A percentile compares a stretch with the other conserved stretches of the same genome.
Conservation (phyloP, 208 protist genomes). For the Polymyxa betae region DNA sequence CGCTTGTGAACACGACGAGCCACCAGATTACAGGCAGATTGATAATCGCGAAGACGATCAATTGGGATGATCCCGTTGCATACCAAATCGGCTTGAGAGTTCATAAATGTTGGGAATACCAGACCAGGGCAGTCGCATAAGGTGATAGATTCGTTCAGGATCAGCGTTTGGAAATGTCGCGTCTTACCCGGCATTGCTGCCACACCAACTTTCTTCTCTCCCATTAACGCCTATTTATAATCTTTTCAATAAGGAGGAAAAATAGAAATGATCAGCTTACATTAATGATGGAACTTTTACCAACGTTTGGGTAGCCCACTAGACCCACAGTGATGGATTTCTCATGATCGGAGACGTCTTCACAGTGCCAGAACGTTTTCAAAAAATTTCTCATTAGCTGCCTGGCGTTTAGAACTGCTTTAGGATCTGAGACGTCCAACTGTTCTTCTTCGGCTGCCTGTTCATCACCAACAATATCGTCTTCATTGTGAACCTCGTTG, state of each 20-base stretch:
- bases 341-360: not conserved
- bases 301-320: slow-evolving; percentile 99
- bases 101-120: slow-evolving; percentile 59
- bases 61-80: slow-evolving; percentile 23
- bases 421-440: not conserved
- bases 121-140: slow-evolving; percentile 59
- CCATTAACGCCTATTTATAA: not conserved
- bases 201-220: slow-evolving; percentile 19
- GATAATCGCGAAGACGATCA: slow-evolving; percentile 37
- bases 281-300: slow-evolving; percentile 99
- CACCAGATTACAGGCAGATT: not conserved
- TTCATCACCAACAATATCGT: not conserved
- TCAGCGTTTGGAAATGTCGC: slow-evolving; percentile 56
- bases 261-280: slow-evolving; percentile 61
- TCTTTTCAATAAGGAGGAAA: not conserved
- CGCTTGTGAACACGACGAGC: not conserved
- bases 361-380: not conserved
- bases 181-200: slow-evolving; percentile 58
- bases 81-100: slow-evolving; percentile 53
- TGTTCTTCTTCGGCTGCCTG: not conserved
- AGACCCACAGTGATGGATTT: slow-evolving; percentile 80
- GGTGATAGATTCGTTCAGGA: slow-evolving; percentile 4
- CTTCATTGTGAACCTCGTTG: not conserved
- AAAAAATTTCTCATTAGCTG: not conserved
- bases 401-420: not conserved